Evolutionary conservation across 768 basidiomycete species (phyloP), one percentile per base, ranked within the genome.

Genomic region (Mycena leptocephala): DNA sequence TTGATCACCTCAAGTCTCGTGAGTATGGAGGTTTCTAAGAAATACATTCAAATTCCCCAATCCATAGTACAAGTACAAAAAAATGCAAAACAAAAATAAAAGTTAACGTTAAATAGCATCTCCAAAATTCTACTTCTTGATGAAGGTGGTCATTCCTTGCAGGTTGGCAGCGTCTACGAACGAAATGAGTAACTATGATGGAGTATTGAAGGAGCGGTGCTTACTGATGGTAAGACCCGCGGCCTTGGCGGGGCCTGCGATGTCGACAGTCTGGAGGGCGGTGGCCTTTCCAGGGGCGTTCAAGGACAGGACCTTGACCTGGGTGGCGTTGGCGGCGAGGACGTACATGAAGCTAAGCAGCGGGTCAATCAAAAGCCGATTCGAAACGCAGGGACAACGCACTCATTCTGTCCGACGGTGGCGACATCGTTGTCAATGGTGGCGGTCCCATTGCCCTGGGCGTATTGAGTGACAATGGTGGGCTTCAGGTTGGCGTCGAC

Each of bases 401-500:
- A 87, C 87, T 88, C 87, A 26, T 86, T 86, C 5, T 77, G 75
- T 16, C 83, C 83, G 48, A 89, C 81, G 3, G 84, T 79, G 10
- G 85, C 88, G 30, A 88, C 79, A 53, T 86, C 87, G 56, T 85
- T 86, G 80, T 89, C 88, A 46, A 88, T 86, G 33, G 86, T 86
- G 24, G 82, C 86, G 9, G 83, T 82, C 20, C 81, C 83, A 3
- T 80, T 72, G n/a, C 81, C 81, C 79, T 86, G 86, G 11, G 82
- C 76, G 78, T 87, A 88, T 86, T 88, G 87, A 83, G 86, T 88
- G 53, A 90, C 88, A 51, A 90, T 86, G n/a, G 83, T 82, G 6
- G 83, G 87, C 69, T 85, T 84, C 35, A 91, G 84, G 74, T 89
- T 87, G 74, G 83, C 80, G 79, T 89, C 87, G 56, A 91, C 85